These are phyloP conservation scores for Erysimum pusillum DNA, from an alignment of 441 rosid genomes.

Conservation along the genomic window DNA sequence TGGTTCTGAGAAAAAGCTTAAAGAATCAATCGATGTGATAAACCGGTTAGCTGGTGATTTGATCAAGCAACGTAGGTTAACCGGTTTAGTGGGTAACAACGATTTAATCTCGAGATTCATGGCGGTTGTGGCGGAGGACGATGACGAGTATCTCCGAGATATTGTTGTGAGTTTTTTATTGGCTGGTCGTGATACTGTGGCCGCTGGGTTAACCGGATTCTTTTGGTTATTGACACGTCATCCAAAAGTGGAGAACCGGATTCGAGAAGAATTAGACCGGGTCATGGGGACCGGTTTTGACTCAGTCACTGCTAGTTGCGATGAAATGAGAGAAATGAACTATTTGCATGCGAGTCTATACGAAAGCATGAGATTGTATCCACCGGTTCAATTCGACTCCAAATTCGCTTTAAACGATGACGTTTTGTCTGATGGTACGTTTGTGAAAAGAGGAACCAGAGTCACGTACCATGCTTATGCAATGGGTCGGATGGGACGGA, in stretches of 20 bases:
- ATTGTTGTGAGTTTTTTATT: slow-evolving; percentile 64
- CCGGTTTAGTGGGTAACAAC: slow-evolving; percentile 44
- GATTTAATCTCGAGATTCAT: slow-evolving; percentile 72
- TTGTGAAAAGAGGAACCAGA: slow-evolving; percentile 56
- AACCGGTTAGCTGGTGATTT: slow-evolving; percentile 54
- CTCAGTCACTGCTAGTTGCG: slow-evolving; percentile 44
- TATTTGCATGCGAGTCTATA: slow-evolving; percentile 63
- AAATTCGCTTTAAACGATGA: slow-evolving; percentile 65
- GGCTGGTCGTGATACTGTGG: slow-evolving; percentile 77
- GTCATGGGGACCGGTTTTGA: slow-evolving; percentile 49
- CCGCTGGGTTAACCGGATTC: slow-evolving; percentile 63
- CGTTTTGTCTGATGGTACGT: slow-evolving; percentile 57
- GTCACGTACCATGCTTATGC: slow-evolving; percentile 72
- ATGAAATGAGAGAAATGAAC: slow-evolving; percentile 54
- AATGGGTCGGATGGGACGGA: slow-evolving; percentile 67
- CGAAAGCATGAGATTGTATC: slow-evolving; percentile 65
- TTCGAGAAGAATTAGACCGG: slow-evolving; percentile 57
- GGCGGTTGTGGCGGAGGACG: slow-evolving; percentile 50
- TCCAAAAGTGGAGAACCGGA: slow-evolving; percentile 54
- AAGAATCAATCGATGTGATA: slow-evolving; percentile 54
- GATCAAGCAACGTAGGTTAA: slow-evolving; percentile 50
- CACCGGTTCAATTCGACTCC: slow-evolving; percentile 72
- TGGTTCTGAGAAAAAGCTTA: slow-evolving; percentile 62
- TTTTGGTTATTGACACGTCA: slow-evolving; percentile 61
- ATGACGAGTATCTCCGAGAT: slow-evolving; percentile 62